Evolutionary conservation across 768 basidiomycete genomes (phyloP), one percentile per base, ranked within the genome.

Genomic region (Leccinum boreale): DNA sequence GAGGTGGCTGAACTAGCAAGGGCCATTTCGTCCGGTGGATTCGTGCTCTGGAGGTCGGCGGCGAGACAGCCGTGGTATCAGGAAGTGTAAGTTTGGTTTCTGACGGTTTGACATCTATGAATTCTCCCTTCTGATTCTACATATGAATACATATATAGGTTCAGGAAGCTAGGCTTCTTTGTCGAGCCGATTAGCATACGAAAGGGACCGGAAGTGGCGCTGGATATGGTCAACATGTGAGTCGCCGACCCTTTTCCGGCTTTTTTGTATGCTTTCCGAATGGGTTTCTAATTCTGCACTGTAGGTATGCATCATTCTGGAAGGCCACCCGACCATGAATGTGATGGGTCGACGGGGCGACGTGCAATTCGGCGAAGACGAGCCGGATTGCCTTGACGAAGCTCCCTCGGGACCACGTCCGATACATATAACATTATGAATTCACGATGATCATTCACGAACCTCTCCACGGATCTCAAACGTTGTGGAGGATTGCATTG

Each of bases 181-280:
- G 80, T 87, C 21, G 67, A 74, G 26, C 72, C 81, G 9, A 72
- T 88, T 14, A 79, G 78, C 19, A 75, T 85, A 57, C 74, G 88
- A 54, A 73, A 79, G 61, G 81, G 83, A 2, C 65, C 74, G 0
- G 68, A 73, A 8, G 68, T 62, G 5, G 81, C 85, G 4, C 78
- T 90, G 52, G 87, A 89, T 69, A 73, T 82, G 57, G 87, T 89
- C 31, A 89, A 89, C 65, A 89, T 89, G 87, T 85, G 63, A 53
- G 82, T 69, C 8, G 5, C n/a, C 6, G 21, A 11, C 11, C 31
- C 31, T 21, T 3, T 42, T 19, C 3, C 15, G 6, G 14, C 26
- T 54, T 5, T 50, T 45, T 23, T 29, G 11, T 29, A 1, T 29
- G 7, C 5, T 57, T 44, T 44, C 42, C 19, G 42, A 50, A 58